Evolutionary conservation across 2,329 filamentous ascomycete genomes (phyloP), one percentile per base, ranked within the genome.

Genomic region (Scedosporium boydii): DNA sequence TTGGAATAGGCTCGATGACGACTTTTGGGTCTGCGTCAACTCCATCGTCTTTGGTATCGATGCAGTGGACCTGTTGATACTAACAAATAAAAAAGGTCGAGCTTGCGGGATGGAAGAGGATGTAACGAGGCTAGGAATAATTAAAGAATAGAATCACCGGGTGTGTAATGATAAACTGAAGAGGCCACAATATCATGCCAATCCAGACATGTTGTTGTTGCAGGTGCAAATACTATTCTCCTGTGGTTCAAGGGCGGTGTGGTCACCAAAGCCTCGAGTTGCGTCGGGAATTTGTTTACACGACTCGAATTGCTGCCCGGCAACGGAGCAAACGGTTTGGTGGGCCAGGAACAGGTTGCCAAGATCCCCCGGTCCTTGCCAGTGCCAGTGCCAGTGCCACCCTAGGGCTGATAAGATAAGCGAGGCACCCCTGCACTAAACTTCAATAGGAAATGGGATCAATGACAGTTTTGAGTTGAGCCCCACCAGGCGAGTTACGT

Each of bases 1-100:
- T 75, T 97, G 88, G 73, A 98, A 98, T 44, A 97, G 84, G 65
- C 83, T 85, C 64, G 74, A 72, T 53, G 71, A 71, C 69, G 29
- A 70, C 48, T 67, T 70, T 67, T 76, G 72, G 63, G 23, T 16
- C 51, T 67, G 72, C 67, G 64, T 79, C 76, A 77, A 79, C 6
- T 62, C 60, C 60, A 62, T 62, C 12, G 21, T 55, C 34, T 55
- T 14, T 14, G 51, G 16, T 55, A 55, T 23, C 23, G 51, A 55
- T 55, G 23, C 51, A 55, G 16, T 27, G 6, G 51, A 23, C 6
- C 51, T 55, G 12, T 18, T 14, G 51, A 55, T 55, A 23, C 21
- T 23, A 3, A 4, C 18, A 55, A 21, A 21, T 6, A 6, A 29
- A 23, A 14, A n/a, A 27, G 2, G 18, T 7, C 21, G n/a, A 23